Evolutionary conservation across 192 early-diverging fungal species (phyloP).

Genomic region (Chytriomyces hyalinus): DNA sequence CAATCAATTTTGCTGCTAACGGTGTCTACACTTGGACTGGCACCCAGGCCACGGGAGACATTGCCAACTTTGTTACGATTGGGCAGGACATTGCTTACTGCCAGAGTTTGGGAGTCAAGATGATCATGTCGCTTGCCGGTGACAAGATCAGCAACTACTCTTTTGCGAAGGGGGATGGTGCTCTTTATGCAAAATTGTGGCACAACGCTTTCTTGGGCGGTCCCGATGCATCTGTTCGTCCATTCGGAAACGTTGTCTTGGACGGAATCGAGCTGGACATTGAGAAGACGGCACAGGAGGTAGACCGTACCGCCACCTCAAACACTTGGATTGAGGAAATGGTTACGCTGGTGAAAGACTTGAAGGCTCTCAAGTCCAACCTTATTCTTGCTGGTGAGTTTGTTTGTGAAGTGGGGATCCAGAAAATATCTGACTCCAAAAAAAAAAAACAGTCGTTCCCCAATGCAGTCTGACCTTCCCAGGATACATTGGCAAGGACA

Average conservation of each 20-base stretch:
- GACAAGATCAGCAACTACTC: neutral
- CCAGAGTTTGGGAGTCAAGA: conserved; percentile 33
- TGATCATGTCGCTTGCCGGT: conserved; percentile 37
- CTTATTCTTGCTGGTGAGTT: conserved; percentile 13
- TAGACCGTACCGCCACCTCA: neutral
- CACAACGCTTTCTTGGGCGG: conserved; percentile 6
- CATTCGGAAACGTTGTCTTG: conserved; percentile 11
- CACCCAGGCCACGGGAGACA: conserved; percentile 13
- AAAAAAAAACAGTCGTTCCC: conserved; percentile 1
- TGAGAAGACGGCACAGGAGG: conserved; percentile 7
- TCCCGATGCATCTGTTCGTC: neutral
- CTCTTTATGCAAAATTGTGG: neutral
- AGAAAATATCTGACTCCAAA: neutral
- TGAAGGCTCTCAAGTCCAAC: neutral
- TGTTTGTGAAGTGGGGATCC: neutral
- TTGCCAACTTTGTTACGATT: conserved; percentile 25
- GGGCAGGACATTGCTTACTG: conserved; percentile 35
- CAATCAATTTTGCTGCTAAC: conserved; percentile 34
- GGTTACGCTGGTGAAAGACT: neutral
- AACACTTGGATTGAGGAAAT: conserved; percentile 16
- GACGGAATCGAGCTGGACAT: conserved; percentile 24
- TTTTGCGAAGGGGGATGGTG: neutral
- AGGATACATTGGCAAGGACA: conserved; percentile 25
- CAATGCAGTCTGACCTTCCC: conserved; percentile 21
- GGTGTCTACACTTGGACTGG: conserved; percentile 32